Evolutionary conservation across 129 eudicot genomes (phyloP).

Genomic region (Flaveria robusta): DNA sequence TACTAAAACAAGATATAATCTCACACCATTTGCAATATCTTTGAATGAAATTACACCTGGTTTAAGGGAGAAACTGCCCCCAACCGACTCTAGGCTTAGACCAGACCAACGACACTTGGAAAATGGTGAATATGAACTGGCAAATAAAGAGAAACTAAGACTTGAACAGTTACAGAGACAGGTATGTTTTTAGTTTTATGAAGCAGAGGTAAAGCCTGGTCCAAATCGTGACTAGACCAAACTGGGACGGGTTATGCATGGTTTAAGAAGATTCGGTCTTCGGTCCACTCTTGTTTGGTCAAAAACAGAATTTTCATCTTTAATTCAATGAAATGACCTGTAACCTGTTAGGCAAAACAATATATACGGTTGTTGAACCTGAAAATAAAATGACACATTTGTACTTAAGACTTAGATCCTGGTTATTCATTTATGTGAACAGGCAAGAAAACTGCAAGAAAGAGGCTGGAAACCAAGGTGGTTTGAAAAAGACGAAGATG

Average conservation of each 20-base stretch:
- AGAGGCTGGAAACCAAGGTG: conserved; percentile 95
- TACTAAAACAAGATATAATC: conserved; percentile 82
- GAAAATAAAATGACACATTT: not conserved
- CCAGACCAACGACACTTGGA: conserved; percentile 94
- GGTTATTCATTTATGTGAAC: conserved; percentile 15
- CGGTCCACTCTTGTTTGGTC: not conserved
- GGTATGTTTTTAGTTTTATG: conserved; percentile 43
- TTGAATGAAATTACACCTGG: conserved; percentile 83
- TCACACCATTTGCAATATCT: conserved; percentile 91
- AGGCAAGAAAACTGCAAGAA: conserved; percentile 96
- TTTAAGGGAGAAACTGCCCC: conserved; percentile 70
- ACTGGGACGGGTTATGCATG: not conserved
- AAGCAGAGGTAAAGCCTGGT: not conserved
- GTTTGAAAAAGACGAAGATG: conserved; percentile 83
- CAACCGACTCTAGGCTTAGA: conserved; percentile 91
- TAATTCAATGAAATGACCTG: not conserved
- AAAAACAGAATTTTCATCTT: too few relatives aligned
- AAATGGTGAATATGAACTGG: conserved; percentile 91
- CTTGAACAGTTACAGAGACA: conserved; percentile 94
- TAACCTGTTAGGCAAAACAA: not conserved
- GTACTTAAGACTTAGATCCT: not conserved
- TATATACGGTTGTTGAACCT: not conserved
- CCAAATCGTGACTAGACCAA: not conserved
- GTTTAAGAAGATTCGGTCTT: not conserved
- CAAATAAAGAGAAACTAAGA: conserved; percentile 83